A percentile compares a stretch with the other conserved stretches of the same genome.
phyloP scores from a whole-genome alignment of 768 basidiomycete genomes.

The Kwoniella dendrophila region DNA sequence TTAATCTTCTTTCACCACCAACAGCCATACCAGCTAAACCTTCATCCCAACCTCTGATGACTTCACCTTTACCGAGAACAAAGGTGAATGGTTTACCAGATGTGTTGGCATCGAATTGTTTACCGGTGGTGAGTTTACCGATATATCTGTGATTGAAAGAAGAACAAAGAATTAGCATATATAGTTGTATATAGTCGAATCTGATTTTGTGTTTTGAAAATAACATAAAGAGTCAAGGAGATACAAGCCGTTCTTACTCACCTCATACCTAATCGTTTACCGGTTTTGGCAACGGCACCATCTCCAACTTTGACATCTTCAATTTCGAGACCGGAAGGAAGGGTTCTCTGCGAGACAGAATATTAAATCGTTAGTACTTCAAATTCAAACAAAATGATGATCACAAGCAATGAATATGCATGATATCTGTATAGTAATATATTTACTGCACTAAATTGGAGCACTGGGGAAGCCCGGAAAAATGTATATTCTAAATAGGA shows the following conservation, averaged over 20 bases:
- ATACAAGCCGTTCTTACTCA: constrained; percentile 25
- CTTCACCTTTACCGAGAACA: constrained; percentile 80
- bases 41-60: constrained; percentile 83
- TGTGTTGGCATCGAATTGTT: constrained; percentile 67
- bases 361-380: not conserved
- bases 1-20: constrained; percentile 77
- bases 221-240: not conserved
- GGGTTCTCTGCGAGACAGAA: constrained; percentile 42
- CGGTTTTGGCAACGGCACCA: constrained; percentile 84
- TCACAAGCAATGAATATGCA: constrained; percentile 9
- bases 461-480: constrained; percentile 1
- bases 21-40: constrained; percentile 90
- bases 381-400: not conserved
- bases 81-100: constrained; percentile 66
- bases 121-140: constrained; percentile 81
- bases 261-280: constrained; percentile 78
- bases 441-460: not conserved
- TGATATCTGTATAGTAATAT: not conserved
- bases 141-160: constrained; percentile 63
- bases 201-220: not conserved
- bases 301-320: constrained; percentile 75
- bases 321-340: constrained; percentile 74
- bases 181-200: not conserved
- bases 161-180: no score
- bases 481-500: not conserved